Conservation (phyloP, 2,329 filamentous ascomycete species). For the Trichoderma atroviride region DNA sequence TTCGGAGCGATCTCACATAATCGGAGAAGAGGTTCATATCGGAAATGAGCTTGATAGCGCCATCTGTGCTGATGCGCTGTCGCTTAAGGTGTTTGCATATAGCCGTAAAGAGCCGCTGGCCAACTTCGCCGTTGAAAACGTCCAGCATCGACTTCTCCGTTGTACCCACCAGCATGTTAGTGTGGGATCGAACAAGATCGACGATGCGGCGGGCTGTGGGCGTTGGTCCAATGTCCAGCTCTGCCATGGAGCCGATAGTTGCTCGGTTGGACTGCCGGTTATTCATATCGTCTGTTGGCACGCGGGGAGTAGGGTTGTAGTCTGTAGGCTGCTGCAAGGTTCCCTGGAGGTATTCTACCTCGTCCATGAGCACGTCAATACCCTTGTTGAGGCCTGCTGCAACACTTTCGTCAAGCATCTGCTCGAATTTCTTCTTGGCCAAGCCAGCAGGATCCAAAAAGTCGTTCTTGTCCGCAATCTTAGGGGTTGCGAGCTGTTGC, state of each 20-base stretch:
- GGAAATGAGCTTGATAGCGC: conserved; percentile 88
- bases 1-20: conserved; percentile 79
- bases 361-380: conserved; percentile 97
- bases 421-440: conserved; percentile 97
- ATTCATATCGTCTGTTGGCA: conserved; percentile 18
- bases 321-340: conserved; percentile 85
- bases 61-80: conserved; percentile 86
- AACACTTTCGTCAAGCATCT: conserved; percentile 96
- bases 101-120: conserved; percentile 84
- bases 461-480: conserved; percentile 88
- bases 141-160: conserved; percentile 98
- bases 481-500: conserved; percentile 82
- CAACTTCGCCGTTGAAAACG: conserved; percentile 97
- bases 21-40: conserved; percentile 94
- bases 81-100: conserved; percentile 98
- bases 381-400: conserved; percentile 95
- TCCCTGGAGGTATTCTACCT: conserved; percentile 92
- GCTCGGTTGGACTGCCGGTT: conserved; percentile 18
- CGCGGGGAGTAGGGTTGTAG: conserved; percentile 70
- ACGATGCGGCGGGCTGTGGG: conserved; percentile 79
- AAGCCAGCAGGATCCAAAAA: conserved; percentile 90
- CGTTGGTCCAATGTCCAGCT: conserved; percentile 66
- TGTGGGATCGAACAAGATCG: conserved; percentile 84
- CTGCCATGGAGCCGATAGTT: conserved; percentile 34
- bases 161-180: conserved; percentile 87